phyloP scores from a whole-genome alignment of 176 grass and related monocot genomes.

The Triticum turgidum region DNA sequence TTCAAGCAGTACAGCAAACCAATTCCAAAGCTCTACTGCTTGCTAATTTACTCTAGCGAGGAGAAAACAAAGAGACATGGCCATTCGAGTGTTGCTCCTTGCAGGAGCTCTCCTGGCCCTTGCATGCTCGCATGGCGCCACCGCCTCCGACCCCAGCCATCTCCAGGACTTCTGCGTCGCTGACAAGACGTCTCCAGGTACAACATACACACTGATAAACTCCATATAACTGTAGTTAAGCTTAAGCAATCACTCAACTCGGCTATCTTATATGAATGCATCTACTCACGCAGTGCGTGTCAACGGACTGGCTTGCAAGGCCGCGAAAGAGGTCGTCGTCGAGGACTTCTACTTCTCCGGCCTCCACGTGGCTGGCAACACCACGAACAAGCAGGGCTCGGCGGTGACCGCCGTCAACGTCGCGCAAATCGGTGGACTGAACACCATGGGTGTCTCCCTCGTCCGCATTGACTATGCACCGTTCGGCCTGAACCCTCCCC shows the following conservation, averaged over 20 bases:
- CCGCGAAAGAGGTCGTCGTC: no score
- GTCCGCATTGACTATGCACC: conserved; percentile 40
- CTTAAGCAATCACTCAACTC: no score
- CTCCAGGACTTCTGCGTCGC: background rate
- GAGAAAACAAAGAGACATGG: background rate
- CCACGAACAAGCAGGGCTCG: conserved; percentile 13
- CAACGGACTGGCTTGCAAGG: no score
- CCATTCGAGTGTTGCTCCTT: background rate
- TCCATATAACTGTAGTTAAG: no score
- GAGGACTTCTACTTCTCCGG: no score
- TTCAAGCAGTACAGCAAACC: background rate
- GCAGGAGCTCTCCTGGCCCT: background rate
- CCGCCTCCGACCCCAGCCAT: background rate
- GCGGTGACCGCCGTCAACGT: conserved; percentile 27
- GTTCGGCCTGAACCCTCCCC: conserved; percentile 31
- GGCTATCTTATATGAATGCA: no score
- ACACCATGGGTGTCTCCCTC: conserved; percentile 32
- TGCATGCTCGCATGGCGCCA: background rate
- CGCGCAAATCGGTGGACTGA: conserved; percentile 17
- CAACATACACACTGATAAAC: no score
- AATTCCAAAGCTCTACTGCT: background rate
- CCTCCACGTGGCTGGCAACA: no score
- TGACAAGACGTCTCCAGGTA: background rate
- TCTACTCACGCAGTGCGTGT: no score
- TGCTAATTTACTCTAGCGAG: background rate